phyloP scores from a whole-genome alignment of 768 basidiomycete genomes.

The Sarcomyxa edulis region DNA sequence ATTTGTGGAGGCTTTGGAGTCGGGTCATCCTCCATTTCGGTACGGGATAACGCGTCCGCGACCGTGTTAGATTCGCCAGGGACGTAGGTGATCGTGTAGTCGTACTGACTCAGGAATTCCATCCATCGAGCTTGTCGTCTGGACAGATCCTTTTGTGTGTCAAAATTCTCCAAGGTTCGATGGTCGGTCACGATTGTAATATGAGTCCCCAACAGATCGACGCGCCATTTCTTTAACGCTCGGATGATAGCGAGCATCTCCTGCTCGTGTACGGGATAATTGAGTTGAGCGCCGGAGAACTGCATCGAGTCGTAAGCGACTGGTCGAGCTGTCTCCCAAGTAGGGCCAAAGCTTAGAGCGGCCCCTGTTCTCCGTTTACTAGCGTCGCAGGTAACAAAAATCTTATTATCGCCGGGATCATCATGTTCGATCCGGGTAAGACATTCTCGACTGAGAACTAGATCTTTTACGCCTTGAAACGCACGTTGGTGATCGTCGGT shows the following conservation, averaged over 20 bases:
- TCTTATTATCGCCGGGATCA: conserved; percentile 19
- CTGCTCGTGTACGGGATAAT: too few relatives aligned
- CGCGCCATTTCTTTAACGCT: background rate
- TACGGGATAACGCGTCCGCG: conserved; percentile 4
- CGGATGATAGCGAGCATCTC: conserved; percentile 22
- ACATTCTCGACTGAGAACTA: too few relatives aligned
- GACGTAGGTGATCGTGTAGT: conserved; percentile 23
- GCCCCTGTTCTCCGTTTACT: conserved; percentile 21
- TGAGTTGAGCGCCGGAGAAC: conserved; percentile 21
- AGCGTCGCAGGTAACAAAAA: conserved; percentile 25
- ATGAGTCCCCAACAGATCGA: conserved; percentile 8
- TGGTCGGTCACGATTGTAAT: too few relatives aligned
- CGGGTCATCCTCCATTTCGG: background rate
- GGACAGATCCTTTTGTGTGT: conserved; percentile 17
- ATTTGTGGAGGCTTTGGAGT: too few relatives aligned
- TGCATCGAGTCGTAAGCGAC: conserved; percentile 20
- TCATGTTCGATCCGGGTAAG: conserved; percentile 26
- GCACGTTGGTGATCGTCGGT: conserved; percentile 13
- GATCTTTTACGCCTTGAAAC: conserved; percentile 24
- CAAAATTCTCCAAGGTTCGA: conserved; percentile 24
- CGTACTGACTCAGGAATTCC: conserved; percentile 29
- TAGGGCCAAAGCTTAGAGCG: too few relatives aligned
- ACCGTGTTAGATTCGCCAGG: conserved; percentile 5
- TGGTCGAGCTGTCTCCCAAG: conserved; percentile 22
- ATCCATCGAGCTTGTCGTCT: conserved; percentile 32